Evolutionary conservation across 2,329 filamentous ascomycete species (phyloP).

Genomic region (Pseudogymnoascus sp.): DNA sequence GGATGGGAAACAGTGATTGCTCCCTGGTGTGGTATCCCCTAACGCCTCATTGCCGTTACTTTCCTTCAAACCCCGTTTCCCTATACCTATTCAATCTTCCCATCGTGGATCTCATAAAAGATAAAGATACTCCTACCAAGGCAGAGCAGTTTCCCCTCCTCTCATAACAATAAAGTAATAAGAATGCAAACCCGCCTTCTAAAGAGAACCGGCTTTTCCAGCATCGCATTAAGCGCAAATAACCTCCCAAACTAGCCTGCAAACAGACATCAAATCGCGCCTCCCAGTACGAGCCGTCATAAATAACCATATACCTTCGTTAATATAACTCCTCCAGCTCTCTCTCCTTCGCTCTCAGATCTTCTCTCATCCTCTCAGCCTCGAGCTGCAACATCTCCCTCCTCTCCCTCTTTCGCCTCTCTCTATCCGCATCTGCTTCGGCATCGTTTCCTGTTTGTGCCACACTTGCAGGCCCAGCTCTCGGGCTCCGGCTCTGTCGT

Average conservation of each 20-base stretch:
- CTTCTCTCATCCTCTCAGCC: slow-evolving; percentile 58
- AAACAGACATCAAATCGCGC: not conserved
- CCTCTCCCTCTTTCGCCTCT: slow-evolving; percentile 50
- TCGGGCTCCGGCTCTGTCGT: slow-evolving; percentile 11
- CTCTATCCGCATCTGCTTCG: slow-evolving; percentile 19
- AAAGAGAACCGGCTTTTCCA: not conserved
- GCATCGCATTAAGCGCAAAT: not conserved
- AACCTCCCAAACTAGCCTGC: not conserved
- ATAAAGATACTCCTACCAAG: not conserved
- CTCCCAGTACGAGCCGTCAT: not conserved
- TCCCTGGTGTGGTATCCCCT: not conserved
- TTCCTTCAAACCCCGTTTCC: not conserved
- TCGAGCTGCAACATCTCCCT: slow-evolving; percentile 61
- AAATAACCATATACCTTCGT: slow-evolving; percentile 1
- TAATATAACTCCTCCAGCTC: slow-evolving; percentile 24
- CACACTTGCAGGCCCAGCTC: not conserved
- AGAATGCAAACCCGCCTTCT: not conserved
- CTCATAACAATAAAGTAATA: not conserved
- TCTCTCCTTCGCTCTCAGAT: slow-evolving; percentile 25
- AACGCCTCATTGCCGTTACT: not conserved
- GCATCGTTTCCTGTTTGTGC: not conserved
- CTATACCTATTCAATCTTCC: not conserved
- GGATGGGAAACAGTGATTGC: not conserved
- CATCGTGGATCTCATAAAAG: slow-evolving; percentile 1
- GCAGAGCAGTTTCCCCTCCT: not conserved